Evolutionary conservation across 2,329 filamentous ascomycete species (phyloP), one percentile per base, ranked within the genome.

Genomic region (Exophiala viscosa): DNA sequence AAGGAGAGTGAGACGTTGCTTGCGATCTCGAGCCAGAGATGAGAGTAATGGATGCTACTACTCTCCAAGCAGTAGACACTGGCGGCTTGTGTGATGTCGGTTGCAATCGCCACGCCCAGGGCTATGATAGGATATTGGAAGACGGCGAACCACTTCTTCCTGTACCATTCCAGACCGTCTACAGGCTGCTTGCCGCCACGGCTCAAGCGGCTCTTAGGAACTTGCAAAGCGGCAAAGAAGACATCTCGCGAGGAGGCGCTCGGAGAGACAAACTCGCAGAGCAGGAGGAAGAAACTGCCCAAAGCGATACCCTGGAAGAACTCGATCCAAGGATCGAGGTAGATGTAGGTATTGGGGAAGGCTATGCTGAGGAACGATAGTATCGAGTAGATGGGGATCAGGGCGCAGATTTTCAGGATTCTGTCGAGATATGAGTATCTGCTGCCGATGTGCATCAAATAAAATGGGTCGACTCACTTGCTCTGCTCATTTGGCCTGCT

Each of bases 231-330:
- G 3, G 66, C 59, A 50, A 75, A 70, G 60, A 72, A 74, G 17
- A 67, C 57, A 7, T 68, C 66, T 6, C 69, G 64, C 15, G 64
- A 64, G 9, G 61, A 52, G 13, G 67, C 60, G 41, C 68, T 66
- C 2, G 70, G 68, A 6, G 64, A 69, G 3, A 76, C 61, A 44
- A 69, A 75, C 40, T 73, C 71, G 58, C 70, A 73, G 35, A 76
- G 64, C 23, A 76, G 66, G 8, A 76, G 64, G 55, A 75, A 74
- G 59, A 76, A 76, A 9, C 66, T 65, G n/a, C 66, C 68, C 1
- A 78, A 60, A 8, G 73, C 70, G 23, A 73, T 60, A 3, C 67
- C 63, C 61, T 77, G 69, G 52, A 70, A 66, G 5, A 73, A 53
- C 17, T 71, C 68, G 18, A 70, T 59, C 62, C 70, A 71, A 2